Conservation (phyloP, 345 rosid genomes). For the Salix caprea region DNA sequence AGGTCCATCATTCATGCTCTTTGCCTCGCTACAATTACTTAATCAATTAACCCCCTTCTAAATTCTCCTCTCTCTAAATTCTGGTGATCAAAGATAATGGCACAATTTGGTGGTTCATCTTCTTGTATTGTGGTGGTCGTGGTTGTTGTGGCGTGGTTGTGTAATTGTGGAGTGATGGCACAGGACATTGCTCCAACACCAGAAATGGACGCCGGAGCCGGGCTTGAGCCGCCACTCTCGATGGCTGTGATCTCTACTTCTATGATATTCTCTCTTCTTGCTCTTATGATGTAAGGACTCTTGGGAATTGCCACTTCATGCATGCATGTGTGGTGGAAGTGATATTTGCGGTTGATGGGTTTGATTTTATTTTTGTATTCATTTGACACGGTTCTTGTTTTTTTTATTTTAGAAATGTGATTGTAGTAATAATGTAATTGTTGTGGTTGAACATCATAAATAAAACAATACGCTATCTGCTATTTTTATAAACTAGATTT, state of each 20-base stretch:
- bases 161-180: constrained; percentile 3
- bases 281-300: not conserved
- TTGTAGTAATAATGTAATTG: not conserved
- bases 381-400: not conserved
- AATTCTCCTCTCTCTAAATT: not conserved
- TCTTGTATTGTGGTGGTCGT: not conserved
- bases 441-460: not conserved
- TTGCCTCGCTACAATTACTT: not conserved
- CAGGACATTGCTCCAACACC: constrained; percentile 20
- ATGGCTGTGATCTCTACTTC: constrained; percentile 6
- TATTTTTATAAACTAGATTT: not conserved
- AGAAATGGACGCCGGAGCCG: constrained; percentile 20
- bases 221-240: not conserved
- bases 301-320: too few relatives aligned
- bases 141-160: not conserved
- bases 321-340: too few relatives aligned
- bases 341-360: not conserved
- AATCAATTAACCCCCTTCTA: not conserved
- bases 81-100: not conserved
- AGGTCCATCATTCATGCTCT: not conserved
- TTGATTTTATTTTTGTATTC: not conserved
- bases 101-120: not conserved
- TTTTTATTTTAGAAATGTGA: not conserved
- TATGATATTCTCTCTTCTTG: constrained; percentile 1
- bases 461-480: not conserved